A percentile compares a stretch with the other conserved stretches of the same genome.
Evolutionary conservation across 768 basidiomycete genomes (phyloP).

Genomic region (Cystobasidium onofrii): DNA sequence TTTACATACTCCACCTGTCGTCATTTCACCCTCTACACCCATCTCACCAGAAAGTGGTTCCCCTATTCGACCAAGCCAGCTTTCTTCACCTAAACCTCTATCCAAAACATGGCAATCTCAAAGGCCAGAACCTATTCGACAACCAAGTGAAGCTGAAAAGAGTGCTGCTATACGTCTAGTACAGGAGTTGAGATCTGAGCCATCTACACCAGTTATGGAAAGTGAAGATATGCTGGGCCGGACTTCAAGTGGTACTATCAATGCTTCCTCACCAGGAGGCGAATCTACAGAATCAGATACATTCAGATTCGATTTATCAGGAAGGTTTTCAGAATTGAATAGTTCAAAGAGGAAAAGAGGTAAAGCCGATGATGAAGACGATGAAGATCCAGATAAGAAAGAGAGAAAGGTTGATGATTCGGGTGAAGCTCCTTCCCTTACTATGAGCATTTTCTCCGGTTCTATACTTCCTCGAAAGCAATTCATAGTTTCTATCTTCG

Average conservation of each 20-base stretch:
- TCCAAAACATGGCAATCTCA: neutral
- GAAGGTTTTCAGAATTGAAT: neutral
- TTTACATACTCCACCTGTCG: neutral
- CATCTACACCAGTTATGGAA: conserved; percentile 7
- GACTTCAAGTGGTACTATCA: neutral
- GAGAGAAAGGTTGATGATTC: neutral
- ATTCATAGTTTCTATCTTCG: conserved; percentile 37
- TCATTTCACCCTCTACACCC: conserved; percentile 15
- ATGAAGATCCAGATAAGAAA: conserved; percentile 5
- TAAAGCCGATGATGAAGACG: conserved; percentile 16
- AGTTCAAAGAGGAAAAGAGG: conserved; percentile 10
- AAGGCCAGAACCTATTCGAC: neutral
- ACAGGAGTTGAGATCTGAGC: conserved; percentile 16
- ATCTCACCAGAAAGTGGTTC: neutral
- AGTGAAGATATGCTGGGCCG: neutral
- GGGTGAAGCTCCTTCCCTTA: conserved; percentile 37
- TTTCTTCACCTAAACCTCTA: neutral
- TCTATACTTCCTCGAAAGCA: conserved; percentile 33
- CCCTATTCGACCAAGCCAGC: neutral
- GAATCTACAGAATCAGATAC: neutral
- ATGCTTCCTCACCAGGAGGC: neutral
- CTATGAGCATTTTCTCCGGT: conserved; percentile 35
- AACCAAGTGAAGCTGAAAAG: conserved; percentile 17
- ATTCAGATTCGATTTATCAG: conserved; percentile 14
- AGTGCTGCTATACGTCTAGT: conserved; percentile 17